These are phyloP conservation scores for Alternaria metachromatica DNA, from an alignment of 2,329 filamentous ascomycete genomes.

Conservation along the genomic window DNA sequence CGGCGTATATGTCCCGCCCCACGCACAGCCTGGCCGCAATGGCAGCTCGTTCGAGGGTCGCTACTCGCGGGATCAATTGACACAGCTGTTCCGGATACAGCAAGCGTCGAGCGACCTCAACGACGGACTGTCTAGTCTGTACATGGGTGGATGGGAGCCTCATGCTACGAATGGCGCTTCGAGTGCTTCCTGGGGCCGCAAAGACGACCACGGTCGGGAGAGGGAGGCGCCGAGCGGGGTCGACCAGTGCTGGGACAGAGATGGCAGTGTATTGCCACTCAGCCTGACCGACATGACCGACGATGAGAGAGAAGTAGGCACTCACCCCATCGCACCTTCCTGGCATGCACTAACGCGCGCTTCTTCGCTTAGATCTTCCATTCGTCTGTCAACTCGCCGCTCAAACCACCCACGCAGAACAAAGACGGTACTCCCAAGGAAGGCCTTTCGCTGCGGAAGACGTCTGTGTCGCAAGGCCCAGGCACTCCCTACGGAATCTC, in stretches of 20 bases:
- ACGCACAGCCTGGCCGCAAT: constrained; percentile 64
- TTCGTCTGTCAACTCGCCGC: constrained; percentile 88
- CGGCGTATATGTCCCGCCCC: constrained; percentile 67
- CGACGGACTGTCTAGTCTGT: constrained; percentile 71
- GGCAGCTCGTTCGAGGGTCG: constrained; percentile 63
- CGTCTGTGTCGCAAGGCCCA: constrained; percentile 77
- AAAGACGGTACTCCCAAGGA: constrained; percentile 67
- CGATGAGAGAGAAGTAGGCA: constrained; percentile 68
- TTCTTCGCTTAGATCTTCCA: constrained; percentile 70
- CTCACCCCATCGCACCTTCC: constrained; percentile 2
- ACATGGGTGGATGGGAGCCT: constrained; percentile 80
- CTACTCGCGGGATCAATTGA: constrained; percentile 80
- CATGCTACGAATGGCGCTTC: constrained; percentile 69
- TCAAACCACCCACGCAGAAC: constrained; percentile 81
- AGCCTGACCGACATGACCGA: constrained; percentile 74
- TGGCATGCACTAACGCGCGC: constrained; percentile 18
- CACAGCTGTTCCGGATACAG: constrained; percentile 73
- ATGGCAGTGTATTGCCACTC: constrained; percentile 73
- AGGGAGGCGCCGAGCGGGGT: constrained; percentile 77
- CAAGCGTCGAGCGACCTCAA: constrained; percentile 61
- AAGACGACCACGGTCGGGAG: constrained; percentile 72
- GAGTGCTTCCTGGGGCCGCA: constrained; percentile 74
- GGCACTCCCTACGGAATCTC: constrained; percentile 70
- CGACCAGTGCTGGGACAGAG: constrained; percentile 89
- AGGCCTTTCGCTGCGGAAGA: constrained; percentile 74